These are phyloP conservation scores for Clitopilus hobsonii DNA, from an alignment of 768 basidiomycete genomes.

Conservation along the genomic window DNA sequence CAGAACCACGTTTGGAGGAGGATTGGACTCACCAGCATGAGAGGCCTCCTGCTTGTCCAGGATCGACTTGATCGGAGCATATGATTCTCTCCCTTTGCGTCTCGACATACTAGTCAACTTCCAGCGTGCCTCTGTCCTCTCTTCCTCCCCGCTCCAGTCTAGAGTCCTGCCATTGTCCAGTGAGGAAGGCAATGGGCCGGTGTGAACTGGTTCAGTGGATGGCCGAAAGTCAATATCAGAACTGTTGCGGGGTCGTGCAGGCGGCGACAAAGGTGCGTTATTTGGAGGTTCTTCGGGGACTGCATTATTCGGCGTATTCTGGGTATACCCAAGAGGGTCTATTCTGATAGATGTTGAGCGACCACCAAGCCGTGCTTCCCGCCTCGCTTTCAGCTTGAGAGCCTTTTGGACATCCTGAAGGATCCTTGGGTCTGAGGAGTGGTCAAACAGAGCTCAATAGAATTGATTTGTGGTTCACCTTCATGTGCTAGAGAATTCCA, in stretches of 20 bases:
- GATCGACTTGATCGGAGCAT: slow-evolving; percentile 35
- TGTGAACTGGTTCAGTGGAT: slow-evolving; percentile 39
- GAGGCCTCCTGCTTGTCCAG: slow-evolving; percentile 57
- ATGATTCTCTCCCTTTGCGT: slow-evolving; percentile 51
- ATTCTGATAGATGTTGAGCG: not conserved
- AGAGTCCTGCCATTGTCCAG: slow-evolving; percentile 65
- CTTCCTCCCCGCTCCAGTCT: slow-evolving; percentile 70
- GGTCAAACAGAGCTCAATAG: not conserved
- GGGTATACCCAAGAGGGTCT: slow-evolving; percentile 18
- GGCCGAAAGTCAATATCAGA: slow-evolving; percentile 70
- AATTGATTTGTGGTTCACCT: slow-evolving; percentile 40
- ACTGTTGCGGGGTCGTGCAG: not conserved
- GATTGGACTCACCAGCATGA: slow-evolving; percentile 43
- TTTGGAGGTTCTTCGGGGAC: slow-evolving; percentile 3
- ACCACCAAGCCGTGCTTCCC: slow-evolving; percentile 54
- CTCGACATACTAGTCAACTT: slow-evolving; percentile 45
- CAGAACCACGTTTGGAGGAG: not conserved
- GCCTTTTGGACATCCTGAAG: slow-evolving; percentile 78
- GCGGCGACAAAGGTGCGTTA: not conserved
- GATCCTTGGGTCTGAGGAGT: slow-evolving; percentile 62
- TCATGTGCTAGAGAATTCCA: slow-evolving; percentile 52
- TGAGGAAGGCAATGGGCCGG: slow-evolving; percentile 67
- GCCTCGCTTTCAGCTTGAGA: slow-evolving; percentile 65
- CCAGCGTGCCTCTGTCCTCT: slow-evolving; percentile 60
- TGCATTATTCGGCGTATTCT: slow-evolving; percentile 19